Evolutionary conservation across 2,329 filamentous ascomycete genomes (phyloP), one percentile per base, ranked within the genome.

Genomic region (Fusarium neocosmosporiellum): DNA sequence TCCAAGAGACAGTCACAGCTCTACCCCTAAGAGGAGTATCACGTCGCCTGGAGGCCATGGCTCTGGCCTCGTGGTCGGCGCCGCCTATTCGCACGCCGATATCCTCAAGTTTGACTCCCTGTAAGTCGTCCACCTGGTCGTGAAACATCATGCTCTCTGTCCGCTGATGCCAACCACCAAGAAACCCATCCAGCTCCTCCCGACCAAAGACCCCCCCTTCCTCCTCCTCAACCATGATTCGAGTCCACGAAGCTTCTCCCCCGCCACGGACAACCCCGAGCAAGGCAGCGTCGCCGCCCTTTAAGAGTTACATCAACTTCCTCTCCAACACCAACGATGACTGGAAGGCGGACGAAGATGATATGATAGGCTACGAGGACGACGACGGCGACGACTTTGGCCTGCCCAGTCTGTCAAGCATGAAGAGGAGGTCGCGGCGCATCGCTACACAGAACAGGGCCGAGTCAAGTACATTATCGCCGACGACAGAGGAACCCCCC

Each of bases 371-470:
- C 13, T 94, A 96, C 77, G 93, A 92, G 78, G 94, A 97, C 75
- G 93, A 95, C 65, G 93, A 96, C 75, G 95, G 97, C 70, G 96
- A 98, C 81, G 96, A 98, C 80, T 98, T 98, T 83, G 96, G 96
- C 2, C 87, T 98, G 29, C 96, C 96, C 3, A 98, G 95, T 80
- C 90, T 98, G 79, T 93, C 95, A 7, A 98, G 92, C 79, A 96
- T 96, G 92, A 93, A 95, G 77, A 89, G 94, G 75, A 93, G 94
- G 80, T 86, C 88, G 22, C 86, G 85, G 71, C 84, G 85, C 57
- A 86, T 87, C 75, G 88, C 87, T 46, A 83, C 86, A 20, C 86
- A 84, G 75, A 73, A 76, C 75, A 71, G 74, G 72, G 29, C 75
- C 66, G 64, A 80, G 71, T 60, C 80, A 33, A 78, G 77, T 36